Evolutionary conservation across 2,329 filamentous ascomycete genomes (phyloP).

Genomic region (Phyllosticta capitalensis): DNA sequence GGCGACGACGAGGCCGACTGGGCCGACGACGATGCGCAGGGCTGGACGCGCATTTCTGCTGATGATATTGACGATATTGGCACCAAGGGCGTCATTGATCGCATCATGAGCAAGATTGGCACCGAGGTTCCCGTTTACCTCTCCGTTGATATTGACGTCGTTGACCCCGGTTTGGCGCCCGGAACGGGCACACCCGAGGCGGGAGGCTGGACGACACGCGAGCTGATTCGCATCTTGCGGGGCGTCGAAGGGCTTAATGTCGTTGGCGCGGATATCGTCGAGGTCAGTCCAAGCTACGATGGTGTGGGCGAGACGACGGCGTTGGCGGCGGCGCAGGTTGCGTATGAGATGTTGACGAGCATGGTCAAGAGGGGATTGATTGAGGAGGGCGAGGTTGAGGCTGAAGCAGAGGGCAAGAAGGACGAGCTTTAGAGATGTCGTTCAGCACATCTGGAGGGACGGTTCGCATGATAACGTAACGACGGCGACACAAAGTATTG

Average conservation of each 20-base stretch:
- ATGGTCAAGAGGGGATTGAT: conserved; percentile 52
- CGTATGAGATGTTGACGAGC: conserved; percentile 74
- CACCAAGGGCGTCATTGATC: conserved; percentile 56
- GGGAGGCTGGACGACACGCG: conserved; percentile 82
- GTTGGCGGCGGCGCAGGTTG: conserved; percentile 73
- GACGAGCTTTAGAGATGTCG: conserved; percentile 11
- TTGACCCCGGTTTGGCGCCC: conserved; percentile 64
- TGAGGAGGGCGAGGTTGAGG: conserved; percentile 23
- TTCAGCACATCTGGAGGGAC: not conserved
- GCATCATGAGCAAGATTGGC: conserved; percentile 63
- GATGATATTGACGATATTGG: conserved; percentile 85
- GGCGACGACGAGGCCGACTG: conserved; percentile 58
- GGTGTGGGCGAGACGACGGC: conserved; percentile 70
- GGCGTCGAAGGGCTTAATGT: conserved; percentile 76
- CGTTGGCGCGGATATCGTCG: conserved; percentile 83
- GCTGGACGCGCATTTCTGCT: conserved; percentile 69
- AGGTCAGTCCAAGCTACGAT: conserved; percentile 81
- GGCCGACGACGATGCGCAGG: conserved; percentile 61
- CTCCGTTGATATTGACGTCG: conserved; percentile 70
- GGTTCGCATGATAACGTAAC: too few relatives aligned
- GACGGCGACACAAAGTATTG: too few relatives aligned
- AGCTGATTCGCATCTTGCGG: conserved; percentile 73
- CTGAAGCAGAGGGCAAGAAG: conserved; percentile 12
- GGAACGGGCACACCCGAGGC: conserved; percentile 84
- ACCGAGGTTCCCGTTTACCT: conserved; percentile 71